phyloP scores from a whole-genome alignment of 139 green algal genomes.

The Chlorella sorokiniana region DNA sequence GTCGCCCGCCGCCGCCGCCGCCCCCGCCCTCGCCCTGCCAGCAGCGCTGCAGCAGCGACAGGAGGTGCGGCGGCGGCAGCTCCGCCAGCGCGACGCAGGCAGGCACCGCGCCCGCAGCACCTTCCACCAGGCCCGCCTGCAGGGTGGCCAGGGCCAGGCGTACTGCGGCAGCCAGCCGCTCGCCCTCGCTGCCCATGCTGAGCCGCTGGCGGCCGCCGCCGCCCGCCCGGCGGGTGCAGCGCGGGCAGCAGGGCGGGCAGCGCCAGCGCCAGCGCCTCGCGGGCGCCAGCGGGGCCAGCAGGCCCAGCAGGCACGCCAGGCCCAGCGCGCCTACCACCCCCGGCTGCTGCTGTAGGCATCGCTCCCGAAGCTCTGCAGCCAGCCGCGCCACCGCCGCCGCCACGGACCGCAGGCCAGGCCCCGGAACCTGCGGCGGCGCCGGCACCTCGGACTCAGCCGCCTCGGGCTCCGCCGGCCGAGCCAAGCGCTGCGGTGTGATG shows the following conservation, averaged over 20 bases:
- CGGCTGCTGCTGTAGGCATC: neutral
- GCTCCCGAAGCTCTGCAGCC: neutral
- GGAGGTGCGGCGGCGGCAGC: conserved; percentile 3
- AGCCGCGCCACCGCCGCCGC: neutral
- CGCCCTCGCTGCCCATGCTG: neutral
- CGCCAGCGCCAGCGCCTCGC: neutral
- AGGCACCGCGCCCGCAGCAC: neutral
- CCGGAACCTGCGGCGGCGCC: neutral
- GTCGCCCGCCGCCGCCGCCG: neutral
- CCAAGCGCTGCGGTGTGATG: neutral
- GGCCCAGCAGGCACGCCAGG: conserved; percentile 11
- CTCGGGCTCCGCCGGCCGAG: neutral
- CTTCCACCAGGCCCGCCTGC: conserved; percentile 13
- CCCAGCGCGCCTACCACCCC: neutral
- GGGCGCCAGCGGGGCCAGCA: neutral
- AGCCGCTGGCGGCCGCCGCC: neutral
- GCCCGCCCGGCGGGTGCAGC: conserved; percentile 3
- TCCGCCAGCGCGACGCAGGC: neutral
- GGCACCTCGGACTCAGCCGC: neutral
- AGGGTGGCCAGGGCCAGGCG: conserved; percentile 24
- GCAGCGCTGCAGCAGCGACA: neutral
- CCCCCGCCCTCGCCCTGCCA: neutral
- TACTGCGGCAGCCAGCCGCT: conserved; percentile 26
- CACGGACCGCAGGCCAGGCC: conserved; percentile 14
- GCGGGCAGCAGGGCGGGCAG: neutral